These are phyloP conservation scores for Pythium aristosporum DNA, from an alignment of 352 stramenopile genomes.

Conservation along the genomic window DNA sequence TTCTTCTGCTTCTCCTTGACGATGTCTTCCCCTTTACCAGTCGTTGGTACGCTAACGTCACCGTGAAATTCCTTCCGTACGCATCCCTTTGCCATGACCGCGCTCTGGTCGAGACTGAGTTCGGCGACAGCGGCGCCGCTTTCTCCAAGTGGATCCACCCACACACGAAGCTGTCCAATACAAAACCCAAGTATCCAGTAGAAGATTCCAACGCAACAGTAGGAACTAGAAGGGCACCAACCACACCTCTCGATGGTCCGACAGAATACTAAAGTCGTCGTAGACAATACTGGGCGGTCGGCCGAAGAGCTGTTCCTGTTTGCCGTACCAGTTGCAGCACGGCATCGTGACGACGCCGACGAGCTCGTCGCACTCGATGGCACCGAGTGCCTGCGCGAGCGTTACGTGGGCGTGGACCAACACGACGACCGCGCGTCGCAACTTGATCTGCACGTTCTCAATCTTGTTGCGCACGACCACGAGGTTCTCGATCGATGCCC, in stretches of 20 bases:
- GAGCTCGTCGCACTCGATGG: constrained; percentile 57
- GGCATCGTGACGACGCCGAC: constrained; percentile 70
- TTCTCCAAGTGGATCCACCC: constrained; percentile 36
- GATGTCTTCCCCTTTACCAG: background rate
- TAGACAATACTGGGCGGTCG: constrained; percentile 66
- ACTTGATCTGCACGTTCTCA: constrained; percentile 68
- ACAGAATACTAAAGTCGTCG: constrained; percentile 82
- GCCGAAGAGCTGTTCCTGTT: constrained; percentile 60
- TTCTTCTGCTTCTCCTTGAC: constrained; percentile 5
- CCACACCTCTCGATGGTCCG: constrained; percentile 67
- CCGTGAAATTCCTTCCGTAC: constrained; percentile 35
- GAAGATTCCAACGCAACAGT: too few relatives aligned
- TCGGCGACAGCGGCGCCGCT: constrained; percentile 5
- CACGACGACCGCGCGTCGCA: constrained; percentile 61
- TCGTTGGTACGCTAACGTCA: constrained; percentile 1
- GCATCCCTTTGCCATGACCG: constrained; percentile 50
- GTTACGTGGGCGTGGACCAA: constrained; percentile 83
- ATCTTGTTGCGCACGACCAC: constrained; percentile 83
- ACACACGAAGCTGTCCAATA: constrained; percentile 18
- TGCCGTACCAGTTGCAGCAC: constrained; percentile 84
- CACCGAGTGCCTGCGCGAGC: constrained; percentile 62
- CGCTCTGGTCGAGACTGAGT: constrained; percentile 20
- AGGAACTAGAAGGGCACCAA: background rate
- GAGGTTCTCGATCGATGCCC: constrained; percentile 59
- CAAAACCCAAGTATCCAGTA: too few relatives aligned